phyloP scores from a whole-genome alignment of 192 early-diverging fungal species.

The Linnemannia exigua region DNA sequence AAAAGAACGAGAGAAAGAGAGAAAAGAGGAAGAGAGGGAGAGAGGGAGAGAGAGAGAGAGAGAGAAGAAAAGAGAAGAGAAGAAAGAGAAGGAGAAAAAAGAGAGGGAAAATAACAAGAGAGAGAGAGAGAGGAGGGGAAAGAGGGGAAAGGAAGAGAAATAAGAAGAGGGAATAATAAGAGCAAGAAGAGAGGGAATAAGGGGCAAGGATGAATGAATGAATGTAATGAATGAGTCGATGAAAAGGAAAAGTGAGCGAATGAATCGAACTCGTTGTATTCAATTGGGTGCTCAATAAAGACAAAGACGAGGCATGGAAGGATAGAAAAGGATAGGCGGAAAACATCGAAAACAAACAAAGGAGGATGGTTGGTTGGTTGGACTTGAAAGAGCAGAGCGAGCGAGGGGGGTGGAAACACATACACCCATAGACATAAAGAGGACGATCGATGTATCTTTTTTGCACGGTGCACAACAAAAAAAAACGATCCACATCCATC shows the following conservation, averaged over 20 bases:
- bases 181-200: not conserved
- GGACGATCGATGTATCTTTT: constrained; percentile 2
- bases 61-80: not conserved
- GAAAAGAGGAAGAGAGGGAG: not conserved
- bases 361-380: not conserved
- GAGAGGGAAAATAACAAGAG: not conserved
- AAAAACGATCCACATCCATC: not conserved
- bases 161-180: constrained; percentile 8
- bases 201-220: constrained; percentile 16
- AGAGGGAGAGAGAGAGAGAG: not conserved
- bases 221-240: not conserved
- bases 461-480: not conserved
- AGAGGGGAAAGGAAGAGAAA: not conserved
- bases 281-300: not conserved
- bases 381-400: too few relatives aligned
- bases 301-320: not conserved
- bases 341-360: not conserved
- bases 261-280: not conserved
- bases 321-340: not conserved
- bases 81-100: not conserved
- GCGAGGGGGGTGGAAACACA: not conserved
- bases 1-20: not conserved
- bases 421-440: not conserved
- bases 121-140: not conserved
- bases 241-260: not conserved